phyloP scores from a whole-genome alignment of 768 basidiomycete genomes.

The Tulasnella sp. region DNA sequence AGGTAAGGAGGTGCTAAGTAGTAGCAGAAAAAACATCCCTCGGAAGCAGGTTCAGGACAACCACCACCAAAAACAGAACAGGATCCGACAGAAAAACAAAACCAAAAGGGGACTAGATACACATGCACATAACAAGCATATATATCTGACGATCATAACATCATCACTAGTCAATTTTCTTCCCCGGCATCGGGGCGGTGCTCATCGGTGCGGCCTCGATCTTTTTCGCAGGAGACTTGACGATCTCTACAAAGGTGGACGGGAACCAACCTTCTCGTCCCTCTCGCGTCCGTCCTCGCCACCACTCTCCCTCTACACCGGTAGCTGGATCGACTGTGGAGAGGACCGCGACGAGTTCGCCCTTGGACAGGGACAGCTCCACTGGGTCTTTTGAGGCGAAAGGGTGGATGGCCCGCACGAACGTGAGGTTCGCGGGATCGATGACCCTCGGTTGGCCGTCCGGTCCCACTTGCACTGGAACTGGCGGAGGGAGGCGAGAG shows the following conservation, averaged over 20 bases:
- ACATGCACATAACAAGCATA: neutral
- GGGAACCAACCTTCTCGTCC: constrained; percentile 96
- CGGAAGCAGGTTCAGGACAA: no score
- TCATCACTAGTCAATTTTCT: neutral
- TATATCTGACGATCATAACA: neutral
- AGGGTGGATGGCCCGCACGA: constrained; percentile 72
- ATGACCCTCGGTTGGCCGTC: constrained; percentile 31
- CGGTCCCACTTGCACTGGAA: constrained; percentile 24
- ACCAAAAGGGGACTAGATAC: neutral
- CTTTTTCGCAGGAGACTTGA: constrained; percentile 22
- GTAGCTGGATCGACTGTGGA: constrained; percentile 66
- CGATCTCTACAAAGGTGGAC: constrained; percentile 71
- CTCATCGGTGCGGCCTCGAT: neutral
- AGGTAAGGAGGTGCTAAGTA: no score
- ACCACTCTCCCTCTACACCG: constrained; percentile 73
- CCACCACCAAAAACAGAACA: no score
- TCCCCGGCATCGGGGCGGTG: neutral
- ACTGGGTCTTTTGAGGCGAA: constrained; percentile 67
- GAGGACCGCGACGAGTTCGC: constrained; percentile 90
- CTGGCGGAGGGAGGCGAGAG: constrained; percentile 45
- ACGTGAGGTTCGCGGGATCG: constrained; percentile 73
- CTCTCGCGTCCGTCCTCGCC: constrained; percentile 87
- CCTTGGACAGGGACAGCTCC: constrained; percentile 74
- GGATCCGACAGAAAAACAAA: no score
- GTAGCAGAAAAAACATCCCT: no score